Conservation (phyloP, 106 monocot genomes). For the Dendrobium nobile region DNA sequence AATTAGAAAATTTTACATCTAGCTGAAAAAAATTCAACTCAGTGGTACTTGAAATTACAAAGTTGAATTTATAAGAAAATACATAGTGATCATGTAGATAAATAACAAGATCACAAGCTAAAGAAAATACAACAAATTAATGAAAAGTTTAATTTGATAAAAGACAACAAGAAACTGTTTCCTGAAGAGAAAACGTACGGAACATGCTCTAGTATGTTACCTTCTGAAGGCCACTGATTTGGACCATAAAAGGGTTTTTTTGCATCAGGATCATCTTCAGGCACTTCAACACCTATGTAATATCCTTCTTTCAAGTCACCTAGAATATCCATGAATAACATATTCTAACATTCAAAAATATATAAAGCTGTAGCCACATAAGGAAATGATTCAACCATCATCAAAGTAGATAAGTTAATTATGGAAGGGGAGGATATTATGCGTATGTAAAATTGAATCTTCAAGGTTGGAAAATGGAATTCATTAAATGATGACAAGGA, state of each 20-base stretch:
- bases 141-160: not conserved
- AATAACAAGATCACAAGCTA: not conserved
- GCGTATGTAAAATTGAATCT: not conserved
- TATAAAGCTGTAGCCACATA: not conserved
- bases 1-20: not conserved
- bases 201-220: slow-evolving; percentile 11
- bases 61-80: not conserved
- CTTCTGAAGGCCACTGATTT: slow-evolving; percentile 82
- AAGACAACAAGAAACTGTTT: not conserved
- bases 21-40: not conserved
- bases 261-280: slow-evolving; percentile 55
- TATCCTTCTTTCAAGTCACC: slow-evolving; percentile 93
- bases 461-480: not conserved
- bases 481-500: not conserved
- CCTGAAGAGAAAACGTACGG: not conserved
- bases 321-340: slow-evolving; percentile 12
- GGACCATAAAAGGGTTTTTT: slow-evolving; percentile 86
- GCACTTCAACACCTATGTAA: slow-evolving; percentile 75
- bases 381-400: not conserved
- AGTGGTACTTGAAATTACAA: not conserved
- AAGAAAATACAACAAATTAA: not conserved
- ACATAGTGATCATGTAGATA: not conserved
- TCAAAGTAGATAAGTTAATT: not conserved
- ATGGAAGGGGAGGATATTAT: not conserved
- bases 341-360: not conserved